Conservation (phyloP, 2,329 filamentous ascomycete genomes). For the Penicillium sp. region DNA sequence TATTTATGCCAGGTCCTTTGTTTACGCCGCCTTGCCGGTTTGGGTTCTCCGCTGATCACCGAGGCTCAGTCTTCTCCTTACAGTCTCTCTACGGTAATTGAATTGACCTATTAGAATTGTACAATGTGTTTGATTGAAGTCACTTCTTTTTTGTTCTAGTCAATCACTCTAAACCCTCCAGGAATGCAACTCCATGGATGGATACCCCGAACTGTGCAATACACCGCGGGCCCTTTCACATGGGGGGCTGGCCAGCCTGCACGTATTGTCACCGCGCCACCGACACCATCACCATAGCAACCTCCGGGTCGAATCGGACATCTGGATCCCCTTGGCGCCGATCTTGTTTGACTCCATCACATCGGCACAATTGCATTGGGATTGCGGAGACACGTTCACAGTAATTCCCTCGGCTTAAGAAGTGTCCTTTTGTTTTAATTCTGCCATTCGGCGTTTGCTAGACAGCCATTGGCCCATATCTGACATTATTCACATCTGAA, state of each 20-base stretch:
- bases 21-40: conserved; percentile 27
- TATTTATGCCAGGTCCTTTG: conserved; percentile 29
- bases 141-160: not conserved
- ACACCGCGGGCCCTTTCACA: conserved; percentile 12
- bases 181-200: not conserved
- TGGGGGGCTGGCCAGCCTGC: conserved; percentile 17
- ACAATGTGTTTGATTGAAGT: not conserved
- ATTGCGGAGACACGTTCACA: conserved; percentile 5
- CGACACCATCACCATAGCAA: conserved; percentile 15
- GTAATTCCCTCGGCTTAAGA: conserved; percentile 2
- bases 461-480: conserved; percentile 1
- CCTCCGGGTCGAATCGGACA: conserved; percentile 22
- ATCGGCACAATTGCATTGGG: conserved; percentile 6
- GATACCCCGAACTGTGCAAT: conserved; percentile 2
- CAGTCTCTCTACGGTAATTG: not conserved
- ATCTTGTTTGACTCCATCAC: conserved; percentile 11
- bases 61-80: conserved; percentile 11
- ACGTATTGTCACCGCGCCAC: conserved; percentile 7
- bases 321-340: conserved; percentile 13
- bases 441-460: not conserved
- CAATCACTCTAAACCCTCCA: not conserved
- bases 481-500: not conserved
- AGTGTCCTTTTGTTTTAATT: not conserved
- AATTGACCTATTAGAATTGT: not conserved
- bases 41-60: conserved; percentile 19